Conservation (phyloP, 169 alveolate genomes). For the Plasmodium inui region DNA sequence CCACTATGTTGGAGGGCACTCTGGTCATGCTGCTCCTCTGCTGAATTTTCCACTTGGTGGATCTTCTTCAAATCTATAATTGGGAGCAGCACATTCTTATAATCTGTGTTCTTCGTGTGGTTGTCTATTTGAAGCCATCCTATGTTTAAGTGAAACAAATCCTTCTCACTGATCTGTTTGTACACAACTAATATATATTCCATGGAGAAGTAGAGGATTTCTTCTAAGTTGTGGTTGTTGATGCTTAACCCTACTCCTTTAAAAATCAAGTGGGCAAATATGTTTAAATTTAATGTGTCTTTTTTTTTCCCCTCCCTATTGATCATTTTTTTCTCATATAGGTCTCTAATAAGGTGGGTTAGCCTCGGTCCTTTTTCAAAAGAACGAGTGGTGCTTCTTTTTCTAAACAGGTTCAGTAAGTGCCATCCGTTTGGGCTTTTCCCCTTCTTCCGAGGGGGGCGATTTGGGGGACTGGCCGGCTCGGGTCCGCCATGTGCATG, state of each 20-base stretch:
- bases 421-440: neutral
- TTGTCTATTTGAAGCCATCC: slow-evolving; percentile 76
- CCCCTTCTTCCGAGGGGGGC: neutral
- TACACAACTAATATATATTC: slow-evolving; percentile 55
- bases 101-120: slow-evolving; percentile 69
- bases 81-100: slow-evolving; percentile 65
- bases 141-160: slow-evolving; percentile 56
- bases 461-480: neutral
- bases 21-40: neutral
- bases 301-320: slow-evolving; percentile 36
- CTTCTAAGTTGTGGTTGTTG: slow-evolving; percentile 69
- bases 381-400: slow-evolving; percentile 2
- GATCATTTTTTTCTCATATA: slow-evolving; percentile 28
- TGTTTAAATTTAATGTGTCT: slow-evolving; percentile 23
- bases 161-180: slow-evolving; percentile 63
- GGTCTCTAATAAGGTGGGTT: slow-evolving; percentile 23
- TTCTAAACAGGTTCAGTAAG: slow-evolving; percentile 46
- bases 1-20: neutral
- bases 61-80: slow-evolving; percentile 42
- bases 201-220: slow-evolving; percentile 68
- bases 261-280: slow-evolving; percentile 65
- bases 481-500: neutral
- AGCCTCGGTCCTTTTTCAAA: slow-evolving; percentile 3
- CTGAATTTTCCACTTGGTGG: neutral
- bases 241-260: slow-evolving; percentile 75